A percentile compares a stretch with the other conserved stretches of the same genome.
Evolutionary conservation across 2,329 filamentous ascomycete species (phyloP).

Genomic region (Delphinella strobiligena): DNA sequence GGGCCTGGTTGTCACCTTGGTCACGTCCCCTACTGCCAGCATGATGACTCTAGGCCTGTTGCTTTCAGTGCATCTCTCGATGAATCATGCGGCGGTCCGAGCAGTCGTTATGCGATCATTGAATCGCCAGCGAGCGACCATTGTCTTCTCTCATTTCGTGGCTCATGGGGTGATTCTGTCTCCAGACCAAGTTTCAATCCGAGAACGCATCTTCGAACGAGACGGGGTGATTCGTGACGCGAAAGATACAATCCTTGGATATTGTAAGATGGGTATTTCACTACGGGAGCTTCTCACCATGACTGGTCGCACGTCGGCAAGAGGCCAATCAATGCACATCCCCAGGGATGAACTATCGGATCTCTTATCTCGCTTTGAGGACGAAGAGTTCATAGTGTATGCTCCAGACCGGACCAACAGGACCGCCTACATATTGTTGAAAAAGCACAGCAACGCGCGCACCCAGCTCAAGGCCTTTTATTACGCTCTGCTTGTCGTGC

Average conservation of each 20-base stretch:
- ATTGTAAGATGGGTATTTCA: constrained; percentile 39
- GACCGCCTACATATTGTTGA: constrained; percentile 46
- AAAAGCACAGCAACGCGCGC: constrained; percentile 38
- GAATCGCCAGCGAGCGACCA: constrained; percentile 74
- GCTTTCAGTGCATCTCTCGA: constrained; percentile 63
- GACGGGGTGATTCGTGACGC: constrained; percentile 54
- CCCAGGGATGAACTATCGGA: constrained; percentile 24
- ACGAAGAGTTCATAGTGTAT: constrained; percentile 52
- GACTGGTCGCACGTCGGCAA: constrained; percentile 14
- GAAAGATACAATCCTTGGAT: constrained; percentile 35
- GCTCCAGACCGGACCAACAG: constrained; percentile 29
- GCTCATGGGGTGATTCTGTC: constrained; percentile 24
- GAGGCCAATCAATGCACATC: constrained; percentile 12
- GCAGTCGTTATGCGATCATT: constrained; percentile 73
- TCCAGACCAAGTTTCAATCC: constrained; percentile 51
- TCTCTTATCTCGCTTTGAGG: constrained; percentile 38
- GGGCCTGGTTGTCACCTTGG: constrained; percentile 64
- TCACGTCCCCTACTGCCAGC: constrained; percentile 60
- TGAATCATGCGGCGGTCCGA: constrained; percentile 77
- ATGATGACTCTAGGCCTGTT: constrained; percentile 62
- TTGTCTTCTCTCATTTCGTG: constrained; percentile 49
- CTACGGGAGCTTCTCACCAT: constrained; percentile 14
- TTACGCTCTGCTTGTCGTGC: constrained; percentile 43
- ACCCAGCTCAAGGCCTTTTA: constrained; percentile 51
- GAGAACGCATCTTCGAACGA: constrained; percentile 47